Evolutionary conservation across 2,329 filamentous ascomycete species (phyloP).

Genomic region (Furcasterigmium sp.): DNA sequence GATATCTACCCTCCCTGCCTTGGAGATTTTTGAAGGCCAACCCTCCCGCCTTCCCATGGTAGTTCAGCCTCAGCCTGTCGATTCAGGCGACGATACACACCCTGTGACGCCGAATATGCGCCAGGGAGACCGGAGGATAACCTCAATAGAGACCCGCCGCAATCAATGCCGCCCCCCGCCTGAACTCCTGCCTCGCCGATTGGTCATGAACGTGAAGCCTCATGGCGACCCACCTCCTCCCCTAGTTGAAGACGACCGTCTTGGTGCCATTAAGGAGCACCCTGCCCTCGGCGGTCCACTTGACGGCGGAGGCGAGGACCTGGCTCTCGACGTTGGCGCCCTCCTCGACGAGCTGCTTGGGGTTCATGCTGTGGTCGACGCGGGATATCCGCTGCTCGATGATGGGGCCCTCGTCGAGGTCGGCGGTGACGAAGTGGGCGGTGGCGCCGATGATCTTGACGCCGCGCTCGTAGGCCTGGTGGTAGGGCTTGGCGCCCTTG

Average conservation of each 20-base stretch:
- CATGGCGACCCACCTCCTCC: background rate
- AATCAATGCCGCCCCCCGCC: too few relatives aligned
- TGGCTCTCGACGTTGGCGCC: conserved; percentile 82
- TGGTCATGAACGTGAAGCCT: too few relatives aligned
- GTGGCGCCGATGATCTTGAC: conserved; percentile 87
- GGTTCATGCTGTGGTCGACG: conserved; percentile 71
- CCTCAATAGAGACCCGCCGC: too few relatives aligned
- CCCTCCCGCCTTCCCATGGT: too few relatives aligned
- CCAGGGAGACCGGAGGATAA: too few relatives aligned
- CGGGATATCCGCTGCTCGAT: conserved; percentile 79
- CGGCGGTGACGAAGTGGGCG: conserved; percentile 80
- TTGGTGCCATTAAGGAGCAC: conserved; percentile 75
- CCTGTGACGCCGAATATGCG: too few relatives aligned
- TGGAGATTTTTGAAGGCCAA: too few relatives aligned
- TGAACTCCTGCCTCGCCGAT: too few relatives aligned
- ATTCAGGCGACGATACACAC: too few relatives aligned
- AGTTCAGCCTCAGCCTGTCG: too few relatives aligned
- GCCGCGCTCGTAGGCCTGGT: conserved; percentile 79
- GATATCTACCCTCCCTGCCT: too few relatives aligned
- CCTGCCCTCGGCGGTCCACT: conserved; percentile 75
- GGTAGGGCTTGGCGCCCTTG: conserved; percentile 85
- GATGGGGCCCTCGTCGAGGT: conserved; percentile 81
- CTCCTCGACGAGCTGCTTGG: conserved; percentile 72
- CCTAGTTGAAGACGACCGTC: conserved; percentile 68
- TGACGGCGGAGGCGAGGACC: conserved; percentile 74